A percentile compares a stretch with the other conserved stretches of the same genome.
These are phyloP conservation scores for Pseudogymnoascus sp. DNA, from an alignment of 2,329 filamentous ascomycete genomes.

Conservation along the genomic window DNA sequence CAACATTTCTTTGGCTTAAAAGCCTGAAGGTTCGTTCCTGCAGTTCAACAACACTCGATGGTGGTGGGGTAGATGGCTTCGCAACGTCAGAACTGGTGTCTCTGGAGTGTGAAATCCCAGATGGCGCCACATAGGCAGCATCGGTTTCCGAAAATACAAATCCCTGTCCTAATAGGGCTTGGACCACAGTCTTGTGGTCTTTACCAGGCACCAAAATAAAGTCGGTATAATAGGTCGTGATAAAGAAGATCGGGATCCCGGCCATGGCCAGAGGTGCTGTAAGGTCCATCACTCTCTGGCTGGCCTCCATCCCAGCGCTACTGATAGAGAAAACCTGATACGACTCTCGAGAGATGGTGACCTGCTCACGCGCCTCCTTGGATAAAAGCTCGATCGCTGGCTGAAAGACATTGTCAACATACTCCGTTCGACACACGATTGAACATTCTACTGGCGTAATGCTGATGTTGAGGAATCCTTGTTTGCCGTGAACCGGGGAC, in stretches of 20 bases:
- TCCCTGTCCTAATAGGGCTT: slow-evolving; percentile 68
- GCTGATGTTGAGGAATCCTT: slow-evolving; percentile 88
- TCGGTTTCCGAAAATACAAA: slow-evolving; percentile 76
- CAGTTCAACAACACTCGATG: slow-evolving; percentile 69
- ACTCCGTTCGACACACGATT: slow-evolving; percentile 73
- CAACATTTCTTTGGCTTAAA: slow-evolving; percentile 70
- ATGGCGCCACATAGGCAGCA: slow-evolving; percentile 56
- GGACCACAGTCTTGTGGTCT: slow-evolving; percentile 65
- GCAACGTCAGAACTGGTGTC: slow-evolving; percentile 34
- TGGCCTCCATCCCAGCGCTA: slow-evolving; percentile 83
- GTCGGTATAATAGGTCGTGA: slow-evolving; percentile 96
- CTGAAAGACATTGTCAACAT: slow-evolving; percentile 67
- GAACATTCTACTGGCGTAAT: slow-evolving; percentile 90
- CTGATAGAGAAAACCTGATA: slow-evolving; percentile 88
- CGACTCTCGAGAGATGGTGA: slow-evolving; percentile 73
- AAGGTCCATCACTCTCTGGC: slow-evolving; percentile 82
- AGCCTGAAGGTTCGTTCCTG: slow-evolving; percentile 75
- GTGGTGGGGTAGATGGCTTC: slow-evolving; percentile 64
- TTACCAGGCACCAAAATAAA: slow-evolving; percentile 85
- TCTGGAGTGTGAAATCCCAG: slow-evolving; percentile 24
- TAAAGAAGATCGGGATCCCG: slow-evolving; percentile 95
- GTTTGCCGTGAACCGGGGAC: slow-evolving; percentile 43
- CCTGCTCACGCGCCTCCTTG: slow-evolving; percentile 41
- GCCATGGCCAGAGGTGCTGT: slow-evolving; percentile 86
- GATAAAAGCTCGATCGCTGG: slow-evolving; percentile 62